Percentiles rank a stretch among this genome's conserved stretches.
Conservation (phyloP, 352 stramenopile genomes). For the Globisporangium spinosum region DNA sequence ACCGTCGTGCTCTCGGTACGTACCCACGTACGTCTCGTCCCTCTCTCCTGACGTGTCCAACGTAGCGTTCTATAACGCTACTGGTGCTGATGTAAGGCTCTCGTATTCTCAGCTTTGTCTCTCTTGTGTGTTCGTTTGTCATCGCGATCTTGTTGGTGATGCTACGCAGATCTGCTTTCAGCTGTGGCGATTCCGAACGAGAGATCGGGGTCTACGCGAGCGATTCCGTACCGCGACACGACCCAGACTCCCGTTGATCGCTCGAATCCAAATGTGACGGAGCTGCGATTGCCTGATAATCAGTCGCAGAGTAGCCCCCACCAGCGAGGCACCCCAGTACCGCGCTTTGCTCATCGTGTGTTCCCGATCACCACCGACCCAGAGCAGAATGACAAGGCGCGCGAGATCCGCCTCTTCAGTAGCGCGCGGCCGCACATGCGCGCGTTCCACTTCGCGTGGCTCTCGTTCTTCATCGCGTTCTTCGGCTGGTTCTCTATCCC, state of each 20-base stretch:
- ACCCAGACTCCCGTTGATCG: conserved; percentile 8
- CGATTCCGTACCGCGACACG: conserved; percentile 5
- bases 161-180: conserved; percentile 4
- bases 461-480: conserved; percentile 94
- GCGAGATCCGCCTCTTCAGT: conserved; percentile 57
- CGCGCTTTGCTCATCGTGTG: not conserved
- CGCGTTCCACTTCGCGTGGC: conserved; percentile 91
- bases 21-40: not conserved
- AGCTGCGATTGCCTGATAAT: not conserved
- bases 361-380: conserved; percentile 23
- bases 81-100: too few species aligned
- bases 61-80: not conserved
- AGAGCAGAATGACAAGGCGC: conserved; percentile 33
- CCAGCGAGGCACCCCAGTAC: not conserved
- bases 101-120: not conserved
- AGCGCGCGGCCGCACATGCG: conserved; percentile 89
- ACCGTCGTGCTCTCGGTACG: not conserved
- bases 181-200: conserved; percentile 2
- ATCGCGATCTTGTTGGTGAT: not conserved
- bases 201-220: not conserved
- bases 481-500: conserved; percentile 94
- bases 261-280: not conserved
- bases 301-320: not conserved
- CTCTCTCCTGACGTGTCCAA: not conserved
- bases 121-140: not conserved